Conservation (phyloP, 768 basidiomycete species). For the Podaxis sp. region DNA sequence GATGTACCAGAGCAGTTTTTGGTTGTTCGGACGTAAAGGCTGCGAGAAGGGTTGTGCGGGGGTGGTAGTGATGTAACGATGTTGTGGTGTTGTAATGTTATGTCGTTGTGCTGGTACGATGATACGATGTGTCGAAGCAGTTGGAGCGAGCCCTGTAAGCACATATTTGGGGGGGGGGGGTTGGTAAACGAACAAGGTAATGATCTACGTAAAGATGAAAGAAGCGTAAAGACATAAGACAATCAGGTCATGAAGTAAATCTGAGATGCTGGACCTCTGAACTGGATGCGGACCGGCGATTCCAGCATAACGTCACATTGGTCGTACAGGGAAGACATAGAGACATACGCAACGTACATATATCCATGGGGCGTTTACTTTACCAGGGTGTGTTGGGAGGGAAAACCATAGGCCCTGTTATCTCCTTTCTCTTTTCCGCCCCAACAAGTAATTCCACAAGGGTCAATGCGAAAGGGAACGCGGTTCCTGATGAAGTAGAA, state of each 20-base stretch:
- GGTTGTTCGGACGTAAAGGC: slow-evolving; percentile 52
- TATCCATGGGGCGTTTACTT: background rate
- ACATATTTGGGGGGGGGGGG: too few relatives aligned
- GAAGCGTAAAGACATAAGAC: too few relatives aligned
- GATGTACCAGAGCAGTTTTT: slow-evolving; percentile 75
- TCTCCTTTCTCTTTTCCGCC: slow-evolving; percentile 55
- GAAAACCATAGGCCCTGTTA: slow-evolving; percentile 71
- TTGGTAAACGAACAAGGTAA: too few relatives aligned
- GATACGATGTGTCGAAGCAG: too few relatives aligned
- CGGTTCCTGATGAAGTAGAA: slow-evolving; percentile 47
- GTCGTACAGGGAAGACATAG: too few relatives aligned
- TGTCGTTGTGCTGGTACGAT: background rate
- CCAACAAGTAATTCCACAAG: slow-evolving; percentile 73
- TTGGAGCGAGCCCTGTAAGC: too few relatives aligned
- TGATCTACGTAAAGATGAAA: too few relatives aligned
- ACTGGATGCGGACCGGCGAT: too few relatives aligned
- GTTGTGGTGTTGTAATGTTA: background rate
- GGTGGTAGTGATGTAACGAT: background rate
- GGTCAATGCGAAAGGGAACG: slow-evolving; percentile 78
- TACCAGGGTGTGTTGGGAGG: slow-evolving; percentile 49
- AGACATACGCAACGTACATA: background rate
- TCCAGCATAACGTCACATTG: too few relatives aligned
- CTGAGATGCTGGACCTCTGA: too few relatives aligned
- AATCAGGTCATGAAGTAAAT: too few relatives aligned
- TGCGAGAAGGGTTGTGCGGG: background rate